Conservation (phyloP, 2,329 filamentous ascomycete genomes). For the Aspergillus fischeri region DNA sequence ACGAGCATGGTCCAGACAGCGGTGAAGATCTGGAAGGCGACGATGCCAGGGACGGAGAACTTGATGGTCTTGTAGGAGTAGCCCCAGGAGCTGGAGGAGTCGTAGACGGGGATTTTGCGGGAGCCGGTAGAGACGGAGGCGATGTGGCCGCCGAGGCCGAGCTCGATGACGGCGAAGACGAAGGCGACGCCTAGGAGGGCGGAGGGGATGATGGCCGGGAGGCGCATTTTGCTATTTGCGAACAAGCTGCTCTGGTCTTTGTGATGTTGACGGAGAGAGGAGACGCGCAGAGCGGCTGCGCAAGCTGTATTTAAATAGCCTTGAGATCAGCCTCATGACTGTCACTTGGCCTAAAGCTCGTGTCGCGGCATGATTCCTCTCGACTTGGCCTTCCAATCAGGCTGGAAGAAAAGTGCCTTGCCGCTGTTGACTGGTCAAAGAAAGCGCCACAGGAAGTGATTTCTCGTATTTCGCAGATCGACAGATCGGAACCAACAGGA, state of each 20-base stretch:
- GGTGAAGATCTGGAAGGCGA: conserved; percentile 22
- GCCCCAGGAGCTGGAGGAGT: not conserved
- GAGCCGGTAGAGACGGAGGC: conserved; percentile 5
- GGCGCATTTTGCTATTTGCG: conserved; percentile 1
- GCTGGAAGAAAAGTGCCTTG: not conserved
- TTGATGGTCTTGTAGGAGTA: conserved; percentile 12
- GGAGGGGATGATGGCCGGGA: conserved; percentile 21
- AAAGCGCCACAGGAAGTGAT: not conserved
- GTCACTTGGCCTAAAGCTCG: not conserved
- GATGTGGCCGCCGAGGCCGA: conserved; percentile 24
- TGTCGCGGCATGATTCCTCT: not conserved
- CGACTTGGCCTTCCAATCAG: not conserved
- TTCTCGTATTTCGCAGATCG: not conserved
- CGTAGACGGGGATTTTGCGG: not conserved
- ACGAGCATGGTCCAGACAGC: conserved; percentile 25
- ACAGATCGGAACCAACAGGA: not conserved
- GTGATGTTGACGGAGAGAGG: no score
- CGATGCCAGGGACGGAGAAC: conserved; percentile 15
- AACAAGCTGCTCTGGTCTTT: no score
- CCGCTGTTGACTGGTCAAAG: not conserved
- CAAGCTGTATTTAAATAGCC: not conserved
- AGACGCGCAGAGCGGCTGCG: not conserved
- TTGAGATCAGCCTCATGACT: not conserved
- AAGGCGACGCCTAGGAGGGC: conserved; percentile 21
- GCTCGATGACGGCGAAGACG: conserved; percentile 24